These are phyloP conservation scores for Aspergillaceae sp. DNA, from an alignment of 2,329 filamentous ascomycete genomes.

Conservation along the genomic window DNA sequence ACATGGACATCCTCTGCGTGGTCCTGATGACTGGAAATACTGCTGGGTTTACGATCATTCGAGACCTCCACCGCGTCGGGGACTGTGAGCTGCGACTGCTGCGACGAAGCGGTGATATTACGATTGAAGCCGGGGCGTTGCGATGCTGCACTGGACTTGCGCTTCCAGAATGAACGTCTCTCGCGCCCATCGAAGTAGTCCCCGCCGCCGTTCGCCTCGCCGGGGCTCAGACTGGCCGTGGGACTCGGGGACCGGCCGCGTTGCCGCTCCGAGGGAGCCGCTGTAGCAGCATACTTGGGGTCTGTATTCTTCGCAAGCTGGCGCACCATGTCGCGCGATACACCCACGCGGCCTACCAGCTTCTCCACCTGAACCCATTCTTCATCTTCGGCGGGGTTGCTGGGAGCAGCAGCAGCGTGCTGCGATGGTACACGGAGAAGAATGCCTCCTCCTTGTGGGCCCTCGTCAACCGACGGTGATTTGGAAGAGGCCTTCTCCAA, in stretches of 20 bases:
- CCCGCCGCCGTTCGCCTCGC: slow-evolving; percentile 26
- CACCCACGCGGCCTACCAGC: slow-evolving; percentile 75
- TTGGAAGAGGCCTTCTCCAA: slow-evolving; percentile 76
- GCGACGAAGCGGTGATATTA: slow-evolving; percentile 37
- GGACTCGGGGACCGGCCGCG: slow-evolving; percentile 29
- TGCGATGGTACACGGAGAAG: slow-evolving; percentile 25
- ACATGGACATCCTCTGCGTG: slow-evolving; percentile 65
- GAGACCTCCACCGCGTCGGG: slow-evolving; percentile 27
- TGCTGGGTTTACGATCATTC: slow-evolving; percentile 26
- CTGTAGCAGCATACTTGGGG: slow-evolving; percentile 49
- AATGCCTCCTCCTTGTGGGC: slow-evolving; percentile 19
- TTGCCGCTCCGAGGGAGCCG: slow-evolving; percentile 14
- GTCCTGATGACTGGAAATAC: slow-evolving; percentile 28
- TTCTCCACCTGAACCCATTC: slow-evolving; percentile 85
- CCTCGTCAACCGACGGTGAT: slow-evolving; percentile 18
- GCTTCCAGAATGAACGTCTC: slow-evolving; percentile 80
- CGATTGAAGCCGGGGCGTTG: slow-evolving; percentile 27
- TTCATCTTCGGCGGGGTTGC: slow-evolving; percentile 54
- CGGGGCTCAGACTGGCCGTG: slow-evolving; percentile 23
- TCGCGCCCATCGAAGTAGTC: slow-evolving; percentile 41
- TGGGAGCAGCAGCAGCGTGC: slow-evolving; percentile 8
- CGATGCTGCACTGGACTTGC: slow-evolving; percentile 58
- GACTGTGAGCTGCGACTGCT: slow-evolving; percentile 47
- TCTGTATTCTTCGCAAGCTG: slow-evolving; percentile 79
- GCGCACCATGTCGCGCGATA: slow-evolving; percentile 79